Evolutionary conservation across 1,284 basidiomycete genomes (phyloP).

Genomic region (Schizophyllum commune): DNA sequence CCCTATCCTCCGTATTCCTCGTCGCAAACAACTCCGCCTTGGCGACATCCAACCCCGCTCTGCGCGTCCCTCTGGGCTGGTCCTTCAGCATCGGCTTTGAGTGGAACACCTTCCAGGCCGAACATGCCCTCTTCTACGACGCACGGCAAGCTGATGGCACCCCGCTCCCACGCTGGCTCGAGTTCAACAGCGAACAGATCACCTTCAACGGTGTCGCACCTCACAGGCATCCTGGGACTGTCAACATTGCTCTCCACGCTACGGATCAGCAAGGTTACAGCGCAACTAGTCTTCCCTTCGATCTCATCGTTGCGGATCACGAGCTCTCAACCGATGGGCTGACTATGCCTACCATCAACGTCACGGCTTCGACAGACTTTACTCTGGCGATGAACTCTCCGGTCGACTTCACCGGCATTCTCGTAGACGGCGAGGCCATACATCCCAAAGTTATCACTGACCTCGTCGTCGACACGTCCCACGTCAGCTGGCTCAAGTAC

Average conservation of each 20-base stretch:
- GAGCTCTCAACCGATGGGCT: slow-evolving; percentile 47
- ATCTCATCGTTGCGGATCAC: slow-evolving; percentile 51
- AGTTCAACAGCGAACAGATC: slow-evolving; percentile 57
- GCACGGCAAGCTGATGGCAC: slow-evolving; percentile 61
- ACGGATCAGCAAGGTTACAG: slow-evolving; percentile 64
- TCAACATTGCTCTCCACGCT: slow-evolving; percentile 52
- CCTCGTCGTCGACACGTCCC: slow-evolving; percentile 50
- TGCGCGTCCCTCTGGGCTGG: slow-evolving; percentile 79
- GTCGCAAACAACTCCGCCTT: slow-evolving; percentile 51
- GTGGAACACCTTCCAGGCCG: slow-evolving; percentile 52
- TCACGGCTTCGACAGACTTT: slow-evolving; percentile 49
- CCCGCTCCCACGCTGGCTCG: slow-evolving; percentile 70
- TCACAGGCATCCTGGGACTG: slow-evolving; percentile 21
- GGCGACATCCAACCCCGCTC: slow-evolving; percentile 41
- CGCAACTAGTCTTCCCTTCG: slow-evolving; percentile 42
- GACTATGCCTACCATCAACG: slow-evolving; percentile 56
- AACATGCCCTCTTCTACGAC: slow-evolving; percentile 54
- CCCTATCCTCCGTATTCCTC: slow-evolving; percentile 62
- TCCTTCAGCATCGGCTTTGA: slow-evolving; percentile 88
- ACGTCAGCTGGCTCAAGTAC: slow-evolving; percentile 60
- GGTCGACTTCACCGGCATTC: slow-evolving; percentile 51
- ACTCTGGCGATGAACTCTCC: slow-evolving; percentile 50
- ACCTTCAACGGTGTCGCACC: slow-evolving; percentile 82
- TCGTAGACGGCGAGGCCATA: slow-evolving; percentile 53
- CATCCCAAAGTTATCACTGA: slow-evolving; percentile 43